A percentile compares a stretch with the other conserved stretches of the same genome.
phyloP scores from a whole-genome alignment of 208 protist species.

The Wallacemonas sp. region DNA sequence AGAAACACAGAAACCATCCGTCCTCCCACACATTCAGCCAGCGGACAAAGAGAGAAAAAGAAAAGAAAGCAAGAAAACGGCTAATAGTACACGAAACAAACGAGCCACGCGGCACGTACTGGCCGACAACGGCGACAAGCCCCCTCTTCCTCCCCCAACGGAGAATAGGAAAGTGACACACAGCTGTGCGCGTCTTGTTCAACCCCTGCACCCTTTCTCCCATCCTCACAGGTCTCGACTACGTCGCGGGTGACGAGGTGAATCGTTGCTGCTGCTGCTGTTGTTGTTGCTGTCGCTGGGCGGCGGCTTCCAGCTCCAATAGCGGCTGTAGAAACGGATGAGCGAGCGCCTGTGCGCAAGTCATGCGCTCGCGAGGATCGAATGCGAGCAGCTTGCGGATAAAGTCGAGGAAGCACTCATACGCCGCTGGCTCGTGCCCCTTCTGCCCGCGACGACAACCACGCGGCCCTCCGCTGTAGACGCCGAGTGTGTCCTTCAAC shows the following conservation, averaged over 20 bases:
- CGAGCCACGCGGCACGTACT: too few relatives aligned
- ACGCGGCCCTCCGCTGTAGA: slow-evolving; percentile 71
- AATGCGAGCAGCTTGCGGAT: slow-evolving; percentile 68
- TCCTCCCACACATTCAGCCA: too few relatives aligned
- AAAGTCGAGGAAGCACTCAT: slow-evolving; percentile 80
- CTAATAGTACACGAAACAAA: too few relatives aligned
- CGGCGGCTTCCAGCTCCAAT: slow-evolving; percentile 18
- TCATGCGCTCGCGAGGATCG: slow-evolving; percentile 75
- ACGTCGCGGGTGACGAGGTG: too few relatives aligned
- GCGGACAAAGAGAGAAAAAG: slow-evolving; percentile 7
- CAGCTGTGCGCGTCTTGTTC: too few relatives aligned
- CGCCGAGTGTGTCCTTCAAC: slow-evolving; percentile 67
- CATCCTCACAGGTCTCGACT: too few relatives aligned
- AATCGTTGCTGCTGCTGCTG: slow-evolving; percentile 24
- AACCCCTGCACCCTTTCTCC: too few relatives aligned
- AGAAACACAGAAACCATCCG: too few relatives aligned
- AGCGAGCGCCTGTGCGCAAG: slow-evolving; percentile 55
- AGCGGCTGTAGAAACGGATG: slow-evolving; percentile 77
- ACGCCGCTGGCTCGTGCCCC: slow-evolving; percentile 66
- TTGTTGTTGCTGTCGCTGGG: slow-evolving; percentile 15
- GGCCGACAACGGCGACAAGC: too few relatives aligned
- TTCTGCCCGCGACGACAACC: slow-evolving; percentile 71
- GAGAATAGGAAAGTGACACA: too few relatives aligned
- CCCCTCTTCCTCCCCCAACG: too few relatives aligned
- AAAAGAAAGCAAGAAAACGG: too few relatives aligned